Conservation (phyloP, 2,329 filamentous ascomycete genomes). For the Colletotrichum shisoi region DNA sequence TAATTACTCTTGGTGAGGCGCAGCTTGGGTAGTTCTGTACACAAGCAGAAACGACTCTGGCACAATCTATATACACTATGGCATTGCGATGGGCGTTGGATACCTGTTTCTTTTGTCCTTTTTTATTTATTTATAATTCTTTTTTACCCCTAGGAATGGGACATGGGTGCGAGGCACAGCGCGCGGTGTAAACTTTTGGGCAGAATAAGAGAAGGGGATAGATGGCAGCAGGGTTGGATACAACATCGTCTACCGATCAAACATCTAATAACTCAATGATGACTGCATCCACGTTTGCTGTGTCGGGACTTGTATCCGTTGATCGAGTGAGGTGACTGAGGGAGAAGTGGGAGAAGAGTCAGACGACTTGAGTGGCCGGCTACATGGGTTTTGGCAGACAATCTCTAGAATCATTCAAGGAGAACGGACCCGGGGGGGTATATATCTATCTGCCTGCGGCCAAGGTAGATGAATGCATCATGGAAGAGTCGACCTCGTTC, state of each 20-base stretch:
- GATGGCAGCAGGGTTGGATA: neutral
- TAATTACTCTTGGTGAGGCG: neutral
- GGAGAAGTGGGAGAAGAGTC: too few relatives aligned
- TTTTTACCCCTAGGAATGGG: neutral
- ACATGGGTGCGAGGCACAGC: neutral
- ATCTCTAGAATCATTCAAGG: too few relatives aligned
- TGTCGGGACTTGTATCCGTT: too few relatives aligned
- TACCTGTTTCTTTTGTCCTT: constrained; percentile 20
- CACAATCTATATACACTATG: constrained; percentile 17
- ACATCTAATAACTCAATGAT: neutral
- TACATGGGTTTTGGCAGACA: too few relatives aligned
- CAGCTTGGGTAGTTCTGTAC: constrained; percentile 7
- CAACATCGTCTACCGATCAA: neutral
- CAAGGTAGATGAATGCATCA: too few relatives aligned
- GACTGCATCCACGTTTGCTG: neutral
- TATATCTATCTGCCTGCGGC: too few relatives aligned
- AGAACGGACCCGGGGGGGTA: too few relatives aligned
- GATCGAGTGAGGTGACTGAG: too few relatives aligned
- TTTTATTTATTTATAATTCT: neutral
- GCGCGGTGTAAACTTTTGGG: constrained; percentile 14
- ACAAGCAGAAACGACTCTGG: neutral
- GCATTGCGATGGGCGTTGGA: constrained; percentile 38
- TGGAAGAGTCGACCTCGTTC: too few relatives aligned
- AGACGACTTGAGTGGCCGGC: too few relatives aligned
- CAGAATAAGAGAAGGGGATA: neutral